Evolutionary conservation across 164 flowering plant species (phyloP).

Genomic region (Macadamia tetraphylla): DNA sequence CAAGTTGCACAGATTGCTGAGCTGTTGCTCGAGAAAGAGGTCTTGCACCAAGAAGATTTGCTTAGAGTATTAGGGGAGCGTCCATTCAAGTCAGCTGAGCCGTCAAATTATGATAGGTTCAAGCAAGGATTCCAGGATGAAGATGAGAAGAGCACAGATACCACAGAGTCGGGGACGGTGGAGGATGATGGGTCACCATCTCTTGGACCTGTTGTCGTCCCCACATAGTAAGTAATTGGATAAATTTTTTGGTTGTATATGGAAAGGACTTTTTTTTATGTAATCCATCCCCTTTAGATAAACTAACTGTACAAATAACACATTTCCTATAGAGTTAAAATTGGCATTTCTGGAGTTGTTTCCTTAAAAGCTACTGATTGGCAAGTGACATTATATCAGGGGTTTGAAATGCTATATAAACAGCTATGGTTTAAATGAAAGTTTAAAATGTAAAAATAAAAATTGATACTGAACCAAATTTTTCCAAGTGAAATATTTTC

Average conservation of each 20-base stretch:
- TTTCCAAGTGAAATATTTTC: too few species aligned
- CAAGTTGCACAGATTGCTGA: constrained; percentile 83
- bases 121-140: constrained; percentile 65
- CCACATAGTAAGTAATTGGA: constrained; percentile 27
- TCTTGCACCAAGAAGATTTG: constrained; percentile 87
- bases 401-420: too few species aligned
- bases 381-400: too few species aligned
- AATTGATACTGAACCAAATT: too few species aligned
- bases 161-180: constrained; percentile 14
- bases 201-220: constrained; percentile 48
- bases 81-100: constrained; percentile 62
- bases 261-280: constrained; percentile 3
- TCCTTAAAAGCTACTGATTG: too few species aligned
- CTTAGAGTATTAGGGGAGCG: constrained; percentile 69
- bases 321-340: not conserved
- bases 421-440: too few species aligned
- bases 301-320: constrained; percentile 13
- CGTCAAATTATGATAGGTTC: constrained; percentile 71
- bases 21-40: constrained; percentile 83
- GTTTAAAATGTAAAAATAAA: too few species aligned
- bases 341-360: too few species aligned
- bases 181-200: constrained; percentile 47
- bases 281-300: not conserved
- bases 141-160: constrained; percentile 27
- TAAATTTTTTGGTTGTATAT: constrained; percentile 28